A percentile compares a stretch with the other conserved stretches of the same genome.
phyloP scores from a whole-genome alignment of 768 basidiomycete species.

The Agaricus subrufescens region DNA sequence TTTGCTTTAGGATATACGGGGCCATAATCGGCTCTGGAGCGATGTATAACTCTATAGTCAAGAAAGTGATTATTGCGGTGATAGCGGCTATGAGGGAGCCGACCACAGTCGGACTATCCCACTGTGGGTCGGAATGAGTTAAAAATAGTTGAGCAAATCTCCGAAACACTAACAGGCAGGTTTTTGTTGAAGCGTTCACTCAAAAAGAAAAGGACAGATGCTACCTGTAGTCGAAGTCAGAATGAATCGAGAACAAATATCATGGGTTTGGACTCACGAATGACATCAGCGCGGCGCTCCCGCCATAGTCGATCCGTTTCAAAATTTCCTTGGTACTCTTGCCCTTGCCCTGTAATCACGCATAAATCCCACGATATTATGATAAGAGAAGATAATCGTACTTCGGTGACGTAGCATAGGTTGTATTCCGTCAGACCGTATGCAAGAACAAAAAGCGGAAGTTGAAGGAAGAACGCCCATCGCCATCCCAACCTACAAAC shows the following conservation, averaged over 20 bases:
- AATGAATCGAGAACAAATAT: not conserved
- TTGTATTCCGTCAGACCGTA: constrained; percentile 53
- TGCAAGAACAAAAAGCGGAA: constrained; percentile 62
- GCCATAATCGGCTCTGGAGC: constrained; percentile 72
- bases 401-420: constrained; percentile 57
- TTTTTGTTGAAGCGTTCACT: constrained; percentile 69
- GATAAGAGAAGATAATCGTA: constrained; percentile 5
- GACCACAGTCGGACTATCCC: constrained; percentile 51
- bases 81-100: constrained; percentile 39
- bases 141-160: not conserved
- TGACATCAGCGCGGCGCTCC: constrained; percentile 58
- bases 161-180: constrained; percentile 37
- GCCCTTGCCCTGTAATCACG: constrained; percentile 53
- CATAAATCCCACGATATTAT: not conserved
- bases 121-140: constrained; percentile 30
- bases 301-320: constrained; percentile 78
- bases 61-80: constrained; percentile 48
- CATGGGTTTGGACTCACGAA: constrained; percentile 38
- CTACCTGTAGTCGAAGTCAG: constrained; percentile 30
- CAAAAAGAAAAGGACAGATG: constrained; percentile 63
- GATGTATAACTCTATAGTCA: constrained; percentile 58
- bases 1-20: constrained; percentile 57
- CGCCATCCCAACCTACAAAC: constrained; percentile 67
- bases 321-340: constrained; percentile 62
- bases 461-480: constrained; percentile 74